Base-by-base conservation (phyloP, 1,139 yeast species). In the Lodderomyces orthopsilosis region DNA sequence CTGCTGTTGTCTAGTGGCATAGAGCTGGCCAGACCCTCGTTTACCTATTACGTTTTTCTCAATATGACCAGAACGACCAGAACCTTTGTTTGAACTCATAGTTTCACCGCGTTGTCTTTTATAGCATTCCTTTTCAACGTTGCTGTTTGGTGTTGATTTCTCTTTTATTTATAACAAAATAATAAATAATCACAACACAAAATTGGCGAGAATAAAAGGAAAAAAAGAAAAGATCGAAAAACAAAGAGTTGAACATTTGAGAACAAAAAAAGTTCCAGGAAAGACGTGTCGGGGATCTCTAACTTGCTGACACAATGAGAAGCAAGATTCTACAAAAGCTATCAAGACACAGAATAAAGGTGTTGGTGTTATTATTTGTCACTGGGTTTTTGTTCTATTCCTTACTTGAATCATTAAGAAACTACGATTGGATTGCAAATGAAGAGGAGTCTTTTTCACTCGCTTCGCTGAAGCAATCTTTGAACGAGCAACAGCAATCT, bases 1-100 rank as follows among this genome's bases (percentile, higher is more conserved):
- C 22, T 44, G 24, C 42, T 41, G 34, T 46, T 54, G 43, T 43
- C 54, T 38, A 47, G 44, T 19, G 42, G 43, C 41, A 36, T 45
- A 50, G 37, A 54, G 45, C 32, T 59, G 56, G 48, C 54, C 49
- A 27, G 49, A 50, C 26, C 54, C 50, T 35, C 49, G 42, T 28
- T 53, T 51, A 12, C 66, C 54, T 0, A 78, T 65, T 6, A 68
- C 50, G 50, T 75, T 84, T 44, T 71, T 66, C 56, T 83, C 85
- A 4, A 85, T 71, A 55, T 75, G 74, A 0, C 94, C 94, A 35
- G 85, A 83, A 1, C 93, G 85, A 0, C 88, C 88, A 0, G 85
- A 70, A 0, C 94, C 94, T 30, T 30, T 30, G 19, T 30, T 30
- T 30, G 34, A 30, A 30, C 34, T 30, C 34, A 30, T 30, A 15